Conservation (phyloP, 495 filamentous ascomycete genomes). For the Rusavskia elegans region DNA sequence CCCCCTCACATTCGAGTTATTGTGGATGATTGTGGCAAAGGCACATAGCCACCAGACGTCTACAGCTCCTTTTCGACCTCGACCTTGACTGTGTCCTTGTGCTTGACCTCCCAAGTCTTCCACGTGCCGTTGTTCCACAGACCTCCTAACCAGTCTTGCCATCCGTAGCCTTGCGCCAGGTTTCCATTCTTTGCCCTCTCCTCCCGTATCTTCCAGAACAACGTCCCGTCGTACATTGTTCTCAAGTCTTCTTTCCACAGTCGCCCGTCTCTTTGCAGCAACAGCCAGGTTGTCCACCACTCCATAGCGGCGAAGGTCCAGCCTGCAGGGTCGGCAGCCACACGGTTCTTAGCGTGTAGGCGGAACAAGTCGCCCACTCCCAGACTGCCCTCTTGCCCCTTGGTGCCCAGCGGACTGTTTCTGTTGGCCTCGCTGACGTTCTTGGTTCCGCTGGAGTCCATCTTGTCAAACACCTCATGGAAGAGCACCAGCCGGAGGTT, state of each 20-base stretch:
- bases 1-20: no score
- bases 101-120: not conserved
- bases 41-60: no score
- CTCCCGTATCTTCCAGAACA: constrained; percentile 15
- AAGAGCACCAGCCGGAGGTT: constrained; percentile 37
- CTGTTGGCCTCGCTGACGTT: no score
- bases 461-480: constrained; percentile 43
- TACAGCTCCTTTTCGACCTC: no score
- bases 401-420: not conserved
- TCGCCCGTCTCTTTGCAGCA: constrained; percentile 29
- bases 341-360: constrained; percentile 10
- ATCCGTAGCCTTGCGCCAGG: constrained; percentile 11
- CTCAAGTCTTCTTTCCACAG: constrained; percentile 32
- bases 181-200: not conserved
- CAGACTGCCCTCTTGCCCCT: not conserved
- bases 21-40: no score
- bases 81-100: not conserved
- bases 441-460: constrained; percentile 15
- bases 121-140: not conserved
- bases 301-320: constrained; percentile 19
- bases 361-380: not conserved
- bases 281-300: constrained; percentile 28
- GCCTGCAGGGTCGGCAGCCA: constrained; percentile 10
- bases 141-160: not conserved
- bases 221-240: constrained; percentile 26